A percentile compares a stretch with the other conserved stretches of the same genome.
phyloP scores from a whole-genome alignment of 2,329 filamentous ascomycete genomes.

The Colletotrichum musicola region DNA sequence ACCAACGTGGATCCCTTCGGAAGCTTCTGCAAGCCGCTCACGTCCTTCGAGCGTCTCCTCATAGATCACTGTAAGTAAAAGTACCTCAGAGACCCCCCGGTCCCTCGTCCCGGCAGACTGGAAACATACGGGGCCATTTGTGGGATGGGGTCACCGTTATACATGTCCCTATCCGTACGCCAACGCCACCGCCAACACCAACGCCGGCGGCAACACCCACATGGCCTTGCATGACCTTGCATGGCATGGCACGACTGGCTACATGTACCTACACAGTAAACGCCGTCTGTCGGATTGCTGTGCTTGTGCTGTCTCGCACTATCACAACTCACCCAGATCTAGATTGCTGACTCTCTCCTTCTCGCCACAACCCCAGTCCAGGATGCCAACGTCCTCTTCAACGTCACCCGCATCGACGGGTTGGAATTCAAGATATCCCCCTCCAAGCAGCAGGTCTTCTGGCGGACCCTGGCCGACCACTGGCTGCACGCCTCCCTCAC shows the following conservation, averaged over 20 bases:
- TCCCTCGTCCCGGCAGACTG: not conserved
- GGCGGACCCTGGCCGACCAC: constrained; percentile 27
- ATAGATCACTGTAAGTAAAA: constrained; percentile 28
- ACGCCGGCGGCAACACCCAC: too few relatives aligned
- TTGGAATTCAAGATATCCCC: constrained; percentile 3
- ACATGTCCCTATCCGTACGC: not conserved
- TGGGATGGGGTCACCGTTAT: not conserved
- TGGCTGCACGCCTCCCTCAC: constrained; percentile 40
- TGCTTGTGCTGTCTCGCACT: not conserved
- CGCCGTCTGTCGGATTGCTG: too few relatives aligned
- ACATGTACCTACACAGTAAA: too few relatives aligned
- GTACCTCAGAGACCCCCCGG: too few relatives aligned
- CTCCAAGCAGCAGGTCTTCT: constrained; percentile 24
- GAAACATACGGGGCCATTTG: not conserved
- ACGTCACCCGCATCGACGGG: constrained; percentile 26
- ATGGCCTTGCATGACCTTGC: too few relatives aligned
- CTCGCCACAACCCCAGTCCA: not conserved
- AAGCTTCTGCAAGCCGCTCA: constrained; percentile 17
- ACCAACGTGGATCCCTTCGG: constrained; percentile 22
- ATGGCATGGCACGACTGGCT: not conserved
- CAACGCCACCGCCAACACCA: too few relatives aligned
- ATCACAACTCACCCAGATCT: not conserved
- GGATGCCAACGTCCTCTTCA: constrained; percentile 1
- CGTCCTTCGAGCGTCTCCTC: constrained; percentile 23
- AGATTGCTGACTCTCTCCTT: not conserved